phyloP scores from a whole-genome alignment of 306 rosid species.

The Trifolium fragiferum region DNA sequence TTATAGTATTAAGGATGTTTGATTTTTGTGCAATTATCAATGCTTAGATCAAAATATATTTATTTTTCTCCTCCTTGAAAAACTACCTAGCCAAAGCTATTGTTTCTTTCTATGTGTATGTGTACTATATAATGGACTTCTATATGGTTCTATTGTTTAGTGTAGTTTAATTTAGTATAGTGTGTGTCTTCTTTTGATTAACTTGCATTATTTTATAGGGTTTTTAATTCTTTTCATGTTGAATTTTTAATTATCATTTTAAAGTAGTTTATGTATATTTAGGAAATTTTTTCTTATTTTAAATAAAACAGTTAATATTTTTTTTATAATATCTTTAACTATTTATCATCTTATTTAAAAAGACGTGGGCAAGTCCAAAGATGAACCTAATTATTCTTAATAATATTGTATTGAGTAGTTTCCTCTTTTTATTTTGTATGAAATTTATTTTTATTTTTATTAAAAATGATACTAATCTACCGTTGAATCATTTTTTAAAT shows the following conservation, averaged over 20 bases:
- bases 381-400: no score
- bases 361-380: no score
- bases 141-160: constrained; percentile 36
- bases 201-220: background rate
- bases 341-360: no score
- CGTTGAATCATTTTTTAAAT: no score
- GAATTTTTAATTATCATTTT: background rate
- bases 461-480: no score
- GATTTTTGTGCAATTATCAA: constrained; percentile 45
- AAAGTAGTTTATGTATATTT: no score
- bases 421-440: no score
- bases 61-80: constrained; percentile 44
- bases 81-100: constrained; percentile 33
- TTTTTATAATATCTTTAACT: no score
- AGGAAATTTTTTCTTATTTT: no score
- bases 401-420: no score
- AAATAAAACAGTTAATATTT: no score
- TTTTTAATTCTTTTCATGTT: constrained; percentile 31
- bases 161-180: constrained; percentile 36
- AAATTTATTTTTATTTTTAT: no score
- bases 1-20: constrained; percentile 31
- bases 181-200: constrained; percentile 34
- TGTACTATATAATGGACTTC: constrained; percentile 42
- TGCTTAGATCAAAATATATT: constrained; percentile 41
- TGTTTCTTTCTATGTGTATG: constrained; percentile 41